Percentiles rank a stretch among this genome's conserved stretches.
These are phyloP conservation scores for Trypanosoma avium DNA, from an alignment of 208 protist genomes.

Conservation along the genomic window DNA sequence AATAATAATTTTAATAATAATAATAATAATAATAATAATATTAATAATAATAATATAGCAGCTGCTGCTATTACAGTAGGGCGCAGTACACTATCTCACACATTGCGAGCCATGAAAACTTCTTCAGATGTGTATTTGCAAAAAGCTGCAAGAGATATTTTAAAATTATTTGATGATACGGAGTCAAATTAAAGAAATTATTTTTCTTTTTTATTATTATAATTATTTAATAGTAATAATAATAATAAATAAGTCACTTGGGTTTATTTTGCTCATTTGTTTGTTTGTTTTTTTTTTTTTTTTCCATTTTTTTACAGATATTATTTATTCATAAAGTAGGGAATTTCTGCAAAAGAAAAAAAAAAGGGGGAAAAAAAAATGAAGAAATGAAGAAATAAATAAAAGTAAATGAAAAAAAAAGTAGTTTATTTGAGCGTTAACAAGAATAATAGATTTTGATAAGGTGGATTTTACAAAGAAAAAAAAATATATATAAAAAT, in stretches of 20 bases:
- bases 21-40: not conserved
- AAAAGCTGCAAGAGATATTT: slow-evolving; percentile 16
- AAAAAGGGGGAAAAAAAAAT: too few relatives aligned
- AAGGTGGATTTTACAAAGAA: too few relatives aligned
- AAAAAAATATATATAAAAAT: too few relatives aligned
- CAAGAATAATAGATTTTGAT: too few relatives aligned
- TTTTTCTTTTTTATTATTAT: not conserved
- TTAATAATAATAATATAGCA: not conserved
- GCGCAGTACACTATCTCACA: slow-evolving; percentile 12
- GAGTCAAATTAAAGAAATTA: not conserved
- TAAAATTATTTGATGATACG: slow-evolving; percentile 7
- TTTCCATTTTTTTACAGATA: slow-evolving; percentile 13
- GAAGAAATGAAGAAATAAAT: too few relatives aligned
- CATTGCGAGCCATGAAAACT: slow-evolving; percentile 17
- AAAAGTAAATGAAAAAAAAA: too few relatives aligned
- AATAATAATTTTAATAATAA: not conserved
- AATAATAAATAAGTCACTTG: slow-evolving; percentile 3
- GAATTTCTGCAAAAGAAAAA: too few relatives aligned
- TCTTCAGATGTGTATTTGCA: slow-evolving; percentile 13
- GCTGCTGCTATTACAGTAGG: slow-evolving; percentile 13
- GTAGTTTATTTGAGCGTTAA: too few relatives aligned
- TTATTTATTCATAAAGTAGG: not conserved
- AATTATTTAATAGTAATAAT: slow-evolving; percentile 13
- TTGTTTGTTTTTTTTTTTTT: slow-evolving; percentile 11
- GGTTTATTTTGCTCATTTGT: slow-evolving; percentile 3